These are phyloP conservation scores for Amanita exitialis DNA, from an alignment of 768 basidiomycete species.

Conservation along the genomic window DNA sequence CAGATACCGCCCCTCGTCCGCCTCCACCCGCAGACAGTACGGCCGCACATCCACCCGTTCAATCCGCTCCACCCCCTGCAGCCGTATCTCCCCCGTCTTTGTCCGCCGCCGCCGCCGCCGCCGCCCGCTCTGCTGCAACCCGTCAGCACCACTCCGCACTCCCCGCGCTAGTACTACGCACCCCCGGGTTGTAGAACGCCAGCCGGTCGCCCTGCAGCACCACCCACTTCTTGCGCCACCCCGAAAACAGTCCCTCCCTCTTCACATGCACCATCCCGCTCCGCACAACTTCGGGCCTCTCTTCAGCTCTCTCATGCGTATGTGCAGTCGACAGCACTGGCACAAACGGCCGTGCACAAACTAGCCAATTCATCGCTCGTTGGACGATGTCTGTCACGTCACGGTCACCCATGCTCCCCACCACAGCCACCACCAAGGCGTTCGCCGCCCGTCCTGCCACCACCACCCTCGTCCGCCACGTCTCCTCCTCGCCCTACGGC, in stretches of 20 bases:
- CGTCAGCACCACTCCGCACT: constrained; percentile 36
- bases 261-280: constrained; percentile 78
- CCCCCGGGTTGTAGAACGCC: constrained; percentile 86
- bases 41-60: constrained; percentile 29
- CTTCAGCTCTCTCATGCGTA: no score
- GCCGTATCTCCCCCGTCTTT: constrained; percentile 13
- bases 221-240: constrained; percentile 81
- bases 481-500: constrained; percentile 75
- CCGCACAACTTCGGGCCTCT: constrained; percentile 37
- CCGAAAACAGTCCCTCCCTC: constrained; percentile 83
- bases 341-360: not conserved
- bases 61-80: constrained; percentile 25
- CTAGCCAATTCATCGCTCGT: not conserved
- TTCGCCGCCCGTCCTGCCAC: no score
- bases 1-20: constrained; percentile 21
- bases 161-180: constrained; percentile 39
- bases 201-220: constrained; percentile 73
- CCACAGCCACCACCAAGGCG: no score
- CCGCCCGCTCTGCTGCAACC: not conserved
- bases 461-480: constrained; percentile 8
- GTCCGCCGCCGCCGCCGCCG: not conserved
- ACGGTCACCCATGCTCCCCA: not conserved
- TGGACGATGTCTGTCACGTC: no score
- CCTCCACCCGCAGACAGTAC: constrained; percentile 24
- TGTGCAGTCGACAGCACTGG: not conserved